Evolutionary conservation across 257 asterid species (phyloP).

Genomic region (Rubia yunnanensis): DNA sequence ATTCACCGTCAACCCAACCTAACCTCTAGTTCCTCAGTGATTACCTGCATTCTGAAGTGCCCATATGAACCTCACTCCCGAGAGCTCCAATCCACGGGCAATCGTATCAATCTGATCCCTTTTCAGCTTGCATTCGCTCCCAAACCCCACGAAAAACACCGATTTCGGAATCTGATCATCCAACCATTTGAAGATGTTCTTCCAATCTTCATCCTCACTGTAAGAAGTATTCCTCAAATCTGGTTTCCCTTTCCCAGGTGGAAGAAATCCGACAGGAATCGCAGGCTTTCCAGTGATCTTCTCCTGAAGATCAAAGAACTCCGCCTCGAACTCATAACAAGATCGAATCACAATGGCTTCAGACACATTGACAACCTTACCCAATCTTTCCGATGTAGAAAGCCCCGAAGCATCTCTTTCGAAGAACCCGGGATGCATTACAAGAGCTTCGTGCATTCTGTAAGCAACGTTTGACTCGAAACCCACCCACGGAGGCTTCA

Average conservation of each 20-base stretch:
- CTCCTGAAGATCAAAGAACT: background rate
- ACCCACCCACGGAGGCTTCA: constrained; percentile 6
- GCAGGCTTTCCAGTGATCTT: constrained; percentile 6
- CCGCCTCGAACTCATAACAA: background rate
- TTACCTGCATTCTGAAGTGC: constrained; percentile 3
- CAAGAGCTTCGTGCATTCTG: background rate
- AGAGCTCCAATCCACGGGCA: constrained; percentile 9
- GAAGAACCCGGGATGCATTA: background rate
- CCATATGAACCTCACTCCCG: constrained; percentile 2
- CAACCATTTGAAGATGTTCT: background rate
- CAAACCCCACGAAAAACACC: constrained; percentile 5
- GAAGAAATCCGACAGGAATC: constrained; percentile 7
- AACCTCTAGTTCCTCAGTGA: too few species aligned
- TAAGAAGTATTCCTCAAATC: too few species aligned
- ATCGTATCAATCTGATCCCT: constrained; percentile 2
- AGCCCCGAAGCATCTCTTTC: background rate
- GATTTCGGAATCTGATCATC: constrained; percentile 7
- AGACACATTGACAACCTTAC: background rate
- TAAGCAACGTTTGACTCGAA: constrained; percentile 4
- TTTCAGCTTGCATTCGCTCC: constrained; percentile 7
- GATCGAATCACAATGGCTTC: constrained; percentile 2
- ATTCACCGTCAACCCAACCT: too few species aligned
- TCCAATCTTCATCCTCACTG: background rate
- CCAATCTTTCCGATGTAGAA: background rate
- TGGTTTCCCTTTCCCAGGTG: constrained; percentile 2